A percentile compares a stretch with the other conserved stretches of the same genome.
Evolutionary conservation across 1,284 basidiomycete species (phyloP).

Genomic region (Cystobasidium sp.): DNA sequence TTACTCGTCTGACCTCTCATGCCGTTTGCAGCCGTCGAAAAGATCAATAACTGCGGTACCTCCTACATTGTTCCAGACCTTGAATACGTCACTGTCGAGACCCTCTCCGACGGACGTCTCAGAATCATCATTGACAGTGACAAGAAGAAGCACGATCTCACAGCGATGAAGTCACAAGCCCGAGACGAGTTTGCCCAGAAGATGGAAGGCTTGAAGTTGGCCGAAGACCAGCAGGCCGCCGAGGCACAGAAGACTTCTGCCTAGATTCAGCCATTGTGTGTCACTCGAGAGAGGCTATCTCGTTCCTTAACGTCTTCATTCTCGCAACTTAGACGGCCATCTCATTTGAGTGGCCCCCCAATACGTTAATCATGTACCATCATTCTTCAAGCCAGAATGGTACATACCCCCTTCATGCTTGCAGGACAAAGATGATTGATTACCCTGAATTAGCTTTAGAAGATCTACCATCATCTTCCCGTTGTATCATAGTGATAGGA

Average conservation of each 20-base stretch:
- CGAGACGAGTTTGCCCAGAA: constrained; percentile 36
- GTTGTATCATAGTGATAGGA: constrained; percentile 12
- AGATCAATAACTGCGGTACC: constrained; percentile 70
- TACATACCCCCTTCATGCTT: no score
- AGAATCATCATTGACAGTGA: constrained; percentile 46
- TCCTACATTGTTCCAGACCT: constrained; percentile 61
- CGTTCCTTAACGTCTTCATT: constrained; percentile 7
- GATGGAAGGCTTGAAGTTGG: constrained; percentile 20
- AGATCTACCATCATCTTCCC: background rate
- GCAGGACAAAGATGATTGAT: background rate
- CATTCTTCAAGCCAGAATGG: no score
- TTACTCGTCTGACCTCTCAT: background rate
- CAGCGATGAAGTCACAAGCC: constrained; percentile 20
- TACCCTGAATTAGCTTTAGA: background rate
- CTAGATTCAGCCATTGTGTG: background rate
- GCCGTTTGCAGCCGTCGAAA: constrained; percentile 54
- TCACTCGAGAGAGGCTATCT: background rate
- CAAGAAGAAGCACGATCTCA: constrained; percentile 23
- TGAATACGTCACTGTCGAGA: constrained; percentile 50
- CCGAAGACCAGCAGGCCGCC: background rate
- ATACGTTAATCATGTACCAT: background rate
- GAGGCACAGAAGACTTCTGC: constrained; percentile 3
- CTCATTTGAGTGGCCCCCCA: background rate
- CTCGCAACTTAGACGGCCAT: constrained; percentile 2
- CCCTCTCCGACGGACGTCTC: constrained; percentile 48